Evolutionary conservation across 345 rosid genomes (phyloP).

Genomic region (Gossypium longicalyx): DNA sequence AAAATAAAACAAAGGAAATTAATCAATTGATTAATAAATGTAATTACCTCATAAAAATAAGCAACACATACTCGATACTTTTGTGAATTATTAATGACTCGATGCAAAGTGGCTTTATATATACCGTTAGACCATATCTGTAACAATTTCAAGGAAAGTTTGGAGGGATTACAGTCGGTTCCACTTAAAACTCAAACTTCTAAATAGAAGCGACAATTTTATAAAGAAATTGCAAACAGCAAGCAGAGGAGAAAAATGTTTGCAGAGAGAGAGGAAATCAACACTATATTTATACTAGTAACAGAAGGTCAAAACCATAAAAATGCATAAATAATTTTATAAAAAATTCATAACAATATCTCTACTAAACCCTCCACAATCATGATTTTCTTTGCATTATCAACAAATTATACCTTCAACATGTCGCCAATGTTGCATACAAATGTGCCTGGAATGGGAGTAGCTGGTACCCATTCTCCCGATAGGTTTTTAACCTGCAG

Average conservation of each 20-base stretch:
- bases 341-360: too few species aligned
- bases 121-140: conserved; percentile 75
- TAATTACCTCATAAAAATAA: conserved; percentile 75
- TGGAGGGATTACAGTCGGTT: too few species aligned
- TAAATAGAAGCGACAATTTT: too few species aligned
- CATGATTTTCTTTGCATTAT: too few species aligned
- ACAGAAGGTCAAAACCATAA: too few species aligned
- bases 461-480: conserved; percentile 84
- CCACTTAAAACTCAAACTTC: too few species aligned
- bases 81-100: conserved; percentile 58
- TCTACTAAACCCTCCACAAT: too few species aligned
- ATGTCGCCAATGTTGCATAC: conserved; percentile 94
- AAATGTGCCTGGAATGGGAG: conserved; percentile 75
- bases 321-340: too few species aligned
- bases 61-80: conserved; percentile 63
- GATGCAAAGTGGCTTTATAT: conserved; percentile 76
- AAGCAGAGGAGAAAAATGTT: too few species aligned
- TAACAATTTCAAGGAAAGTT: not conserved
- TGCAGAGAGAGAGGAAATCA: too few species aligned
- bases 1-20: not conserved
- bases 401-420: conserved; percentile 51
- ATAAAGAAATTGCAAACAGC: too few species aligned
- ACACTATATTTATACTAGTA: too few species aligned
- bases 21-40: not conserved
- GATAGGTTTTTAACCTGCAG: conserved; percentile 64